These are phyloP conservation scores for Serendipita sp. DNA, from an alignment of 768 basidiomycete species.

Conservation along the genomic window DNA sequence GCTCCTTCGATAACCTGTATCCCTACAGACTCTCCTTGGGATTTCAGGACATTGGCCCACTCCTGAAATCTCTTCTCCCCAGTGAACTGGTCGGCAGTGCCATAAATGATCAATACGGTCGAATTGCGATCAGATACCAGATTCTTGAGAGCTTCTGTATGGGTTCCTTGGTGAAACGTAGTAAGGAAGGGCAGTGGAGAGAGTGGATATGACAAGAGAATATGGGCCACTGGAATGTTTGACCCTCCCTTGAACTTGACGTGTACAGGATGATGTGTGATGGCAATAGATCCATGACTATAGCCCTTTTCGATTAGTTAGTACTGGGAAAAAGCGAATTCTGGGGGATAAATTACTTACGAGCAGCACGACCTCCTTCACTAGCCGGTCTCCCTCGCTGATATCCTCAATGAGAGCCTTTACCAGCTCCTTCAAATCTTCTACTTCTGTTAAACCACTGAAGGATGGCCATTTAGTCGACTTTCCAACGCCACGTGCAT, in stretches of 20 bases:
- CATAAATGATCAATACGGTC: slow-evolving; percentile 47
- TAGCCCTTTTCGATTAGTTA: slow-evolving; percentile 41
- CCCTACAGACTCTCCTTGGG: slow-evolving; percentile 17
- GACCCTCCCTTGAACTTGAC: slow-evolving; percentile 22
- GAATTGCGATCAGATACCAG: slow-evolving; percentile 31
- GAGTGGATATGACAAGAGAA: slow-evolving; percentile 64
- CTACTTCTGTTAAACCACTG: slow-evolving; percentile 51
- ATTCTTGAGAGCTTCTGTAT: slow-evolving; percentile 32
- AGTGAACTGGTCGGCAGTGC: slow-evolving; percentile 61
- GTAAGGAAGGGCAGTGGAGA: slow-evolving; percentile 52
- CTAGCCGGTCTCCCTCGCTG: slow-evolving; percentile 23
- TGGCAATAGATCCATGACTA: slow-evolving; percentile 63
- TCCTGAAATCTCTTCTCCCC: slow-evolving; percentile 31
- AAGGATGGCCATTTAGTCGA: slow-evolving; percentile 62
- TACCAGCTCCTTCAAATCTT: slow-evolving; percentile 50
- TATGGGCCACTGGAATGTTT: slow-evolving; percentile 40
- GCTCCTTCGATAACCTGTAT: slow-evolving; percentile 29
- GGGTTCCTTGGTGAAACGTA: slow-evolving; percentile 42
- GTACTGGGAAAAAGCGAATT: slow-evolving; percentile 3
- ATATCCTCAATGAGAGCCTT: slow-evolving; percentile 33
- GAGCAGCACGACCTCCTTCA: slow-evolving; percentile 31
- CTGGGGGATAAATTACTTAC: slow-evolving; percentile 25
- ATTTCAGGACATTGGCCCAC: slow-evolving; percentile 33
- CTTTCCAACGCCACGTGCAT: slow-evolving; percentile 59
- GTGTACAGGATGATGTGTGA: slow-evolving; percentile 38